Conservation (phyloP, 768 basidiomycete species). For the Trametes maxima region DNA sequence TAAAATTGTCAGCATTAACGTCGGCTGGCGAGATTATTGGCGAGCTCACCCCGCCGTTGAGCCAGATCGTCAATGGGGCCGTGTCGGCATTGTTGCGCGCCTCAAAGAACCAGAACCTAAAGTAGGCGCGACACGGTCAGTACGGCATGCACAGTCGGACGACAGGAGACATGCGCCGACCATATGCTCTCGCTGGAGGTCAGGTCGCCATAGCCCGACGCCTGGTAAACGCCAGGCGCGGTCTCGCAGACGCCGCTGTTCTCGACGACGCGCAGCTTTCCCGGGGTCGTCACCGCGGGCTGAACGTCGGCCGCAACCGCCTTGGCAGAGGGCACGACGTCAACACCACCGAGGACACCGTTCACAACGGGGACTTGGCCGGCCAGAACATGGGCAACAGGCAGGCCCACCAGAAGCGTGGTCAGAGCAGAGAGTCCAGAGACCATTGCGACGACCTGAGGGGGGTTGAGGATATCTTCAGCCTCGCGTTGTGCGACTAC, state of each 20-base stretch:
- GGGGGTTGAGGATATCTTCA: constrained; percentile 3
- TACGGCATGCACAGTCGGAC: neutral
- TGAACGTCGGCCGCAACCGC: neutral
- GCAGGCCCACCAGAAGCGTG: constrained; percentile 20
- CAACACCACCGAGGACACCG: constrained; percentile 50
- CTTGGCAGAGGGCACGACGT: constrained; percentile 30
- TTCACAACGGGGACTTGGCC: constrained; percentile 51
- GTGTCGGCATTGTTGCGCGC: constrained; percentile 61
- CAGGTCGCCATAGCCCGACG: constrained; percentile 66
- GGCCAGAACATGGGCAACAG: constrained; percentile 27
- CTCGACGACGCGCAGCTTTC: constrained; percentile 55
- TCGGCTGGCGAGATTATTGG: neutral
- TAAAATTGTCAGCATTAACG: neutral
- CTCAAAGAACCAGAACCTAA: constrained; percentile 72
- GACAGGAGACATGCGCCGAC: constrained; percentile 33
- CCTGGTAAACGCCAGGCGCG: constrained; percentile 61
- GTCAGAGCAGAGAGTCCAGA: constrained; percentile 18
- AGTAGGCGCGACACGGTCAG: neutral
- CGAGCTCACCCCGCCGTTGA: constrained; percentile 53
- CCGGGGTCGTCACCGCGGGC: constrained; percentile 38
- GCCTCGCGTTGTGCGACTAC: neutral
- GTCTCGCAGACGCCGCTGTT: constrained; percentile 70
- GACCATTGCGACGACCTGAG: constrained; percentile 24
- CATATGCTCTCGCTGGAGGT: constrained; percentile 59
- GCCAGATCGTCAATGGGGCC: constrained; percentile 67